Conservation (phyloP, 306 rosid species). For the Lablab purpureus region DNA sequence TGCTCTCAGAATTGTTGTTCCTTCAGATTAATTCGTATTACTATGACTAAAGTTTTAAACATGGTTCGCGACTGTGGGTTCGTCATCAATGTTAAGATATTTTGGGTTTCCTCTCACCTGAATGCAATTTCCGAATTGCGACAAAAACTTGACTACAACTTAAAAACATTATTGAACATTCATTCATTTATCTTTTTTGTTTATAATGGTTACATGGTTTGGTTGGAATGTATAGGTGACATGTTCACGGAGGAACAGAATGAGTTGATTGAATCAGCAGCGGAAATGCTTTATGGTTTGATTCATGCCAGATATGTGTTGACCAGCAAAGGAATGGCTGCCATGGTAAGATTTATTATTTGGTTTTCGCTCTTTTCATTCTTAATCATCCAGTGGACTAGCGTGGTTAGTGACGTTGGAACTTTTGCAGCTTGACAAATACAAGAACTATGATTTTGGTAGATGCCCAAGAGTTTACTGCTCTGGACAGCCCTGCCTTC, state of each 20-base stretch:
- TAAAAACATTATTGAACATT: neutral
- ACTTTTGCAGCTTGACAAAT: slow-evolving; percentile 84
- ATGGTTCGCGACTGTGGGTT: neutral
- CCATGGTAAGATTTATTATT: slow-evolving; percentile 67
- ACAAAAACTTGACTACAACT: neutral
- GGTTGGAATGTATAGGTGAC: slow-evolving; percentile 69
- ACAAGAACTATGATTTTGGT: slow-evolving; percentile 94
- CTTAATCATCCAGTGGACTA: slow-evolving; percentile 5
- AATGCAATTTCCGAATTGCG: neutral
- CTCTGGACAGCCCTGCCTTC: slow-evolving; percentile 99
- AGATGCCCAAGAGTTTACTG: slow-evolving; percentile 99
- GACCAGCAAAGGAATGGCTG: slow-evolving; percentile 98
- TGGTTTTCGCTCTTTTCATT: slow-evolving; percentile 1
- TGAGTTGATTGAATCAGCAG: slow-evolving; percentile 96
- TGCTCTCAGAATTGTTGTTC: neutral
- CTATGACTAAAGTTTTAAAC: neutral
- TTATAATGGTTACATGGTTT: neutral
- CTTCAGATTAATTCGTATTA: slow-evolving; percentile 12
- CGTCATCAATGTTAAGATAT: neutral
- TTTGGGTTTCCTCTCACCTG: neutral
- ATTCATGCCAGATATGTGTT: slow-evolving; percentile 91
- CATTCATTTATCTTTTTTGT: neutral
- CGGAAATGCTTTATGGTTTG: slow-evolving; percentile 97
- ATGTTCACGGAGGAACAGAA: slow-evolving; percentile 99
- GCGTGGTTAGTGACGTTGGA: slow-evolving; percentile 32